Percentiles rank a stretch among this genome's conserved stretches.
These are phyloP conservation scores for Lepiota brunneoincarnata DNA, from an alignment of 768 basidiomycete species.

Conservation along the genomic window DNA sequence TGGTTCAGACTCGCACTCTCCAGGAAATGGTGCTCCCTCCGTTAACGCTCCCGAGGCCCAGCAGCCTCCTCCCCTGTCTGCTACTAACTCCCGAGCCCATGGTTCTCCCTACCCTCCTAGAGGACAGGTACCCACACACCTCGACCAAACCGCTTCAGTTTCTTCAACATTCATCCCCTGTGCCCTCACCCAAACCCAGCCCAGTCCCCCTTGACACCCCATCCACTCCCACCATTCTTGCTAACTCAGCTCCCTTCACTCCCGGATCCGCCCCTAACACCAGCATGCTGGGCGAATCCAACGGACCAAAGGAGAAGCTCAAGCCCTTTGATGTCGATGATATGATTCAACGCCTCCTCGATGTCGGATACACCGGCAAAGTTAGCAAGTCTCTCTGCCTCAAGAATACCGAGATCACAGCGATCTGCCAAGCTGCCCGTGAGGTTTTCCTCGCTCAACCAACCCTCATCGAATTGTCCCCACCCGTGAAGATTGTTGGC, in stretches of 20 bases:
- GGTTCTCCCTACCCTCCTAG: conserved; percentile 38
- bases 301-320: conserved; percentile 52
- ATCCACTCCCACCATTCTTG: conserved; percentile 80
- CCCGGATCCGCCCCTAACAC: conserved; percentile 48
- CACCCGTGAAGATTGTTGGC: conserved; percentile 98
- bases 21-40: conserved; percentile 41
- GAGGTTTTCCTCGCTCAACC: conserved; percentile 97
- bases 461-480: conserved; percentile 93
- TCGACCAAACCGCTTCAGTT: conserved; percentile 34
- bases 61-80: conserved; percentile 29
- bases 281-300: conserved; percentile 37
- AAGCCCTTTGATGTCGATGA: conserved; percentile 92
- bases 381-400: conserved; percentile 93
- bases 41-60: conserved; percentile 42
- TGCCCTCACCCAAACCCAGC: conserved; percentile 37
- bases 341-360: conserved; percentile 94
- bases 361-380: conserved; percentile 97
- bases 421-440: conserved; percentile 92
- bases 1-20: conserved; percentile 36
- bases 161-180: conserved; percentile 36
- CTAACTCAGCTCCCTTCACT: conserved; percentile 56
- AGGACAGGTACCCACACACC: conserved; percentile 20
- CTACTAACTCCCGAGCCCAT: conserved; percentile 23
- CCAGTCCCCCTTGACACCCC: conserved; percentile 74
- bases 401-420: conserved; percentile 94